Base-by-base conservation (phyloP, 306 rosid genomes). In the Prinsepia uniflora region DNA sequence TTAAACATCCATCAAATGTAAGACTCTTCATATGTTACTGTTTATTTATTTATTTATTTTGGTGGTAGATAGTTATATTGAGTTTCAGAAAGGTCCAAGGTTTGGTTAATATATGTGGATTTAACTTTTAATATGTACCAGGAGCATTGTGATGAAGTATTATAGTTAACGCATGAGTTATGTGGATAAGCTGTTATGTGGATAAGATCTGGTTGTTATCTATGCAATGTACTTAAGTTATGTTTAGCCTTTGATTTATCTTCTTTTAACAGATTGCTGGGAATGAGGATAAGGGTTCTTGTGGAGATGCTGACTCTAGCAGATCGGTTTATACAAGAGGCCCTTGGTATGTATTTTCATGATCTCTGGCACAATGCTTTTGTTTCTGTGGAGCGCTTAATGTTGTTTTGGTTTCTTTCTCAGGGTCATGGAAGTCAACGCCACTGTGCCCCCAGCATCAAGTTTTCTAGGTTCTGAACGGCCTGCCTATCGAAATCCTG, bases 1-100 rank as follows among this genome's bases (percentile, higher is more conserved):
- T 71, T 2, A 82, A 84, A 75, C 84, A 81, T 73, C 43, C 78
- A 70, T 62, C 89, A 5, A 85, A 48, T 88, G 98, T 92, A 90
- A 75, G 91, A 55, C 52, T 68, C 44, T 52, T 46, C 72, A 52
- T 18, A 18, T 39, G 36, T 61, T 69, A 6, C 50, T 24, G 18
- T n/a, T n/a, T n/a, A n/a, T 57, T 69, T 54, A 34, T 4, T 70
- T 11, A 5, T 49, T 36, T 72, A 13, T 30, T 11, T 66, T 24
- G 30, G 30, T 1, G 64, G 7, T 12, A 59, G n/a, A 14, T 30
- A 59, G 10, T 24, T 59, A 59, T 13, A 4, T 14, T 6, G 17
- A 15, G 71, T 14, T 42, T 10, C 57, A 47, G 22, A 48, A 48
- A 8, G 44, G 58, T 49, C 6, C 7, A 9, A 67, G 57, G 71